Conservation (phyloP, 768 basidiomycete species). For the Leccinum variicolor region DNA sequence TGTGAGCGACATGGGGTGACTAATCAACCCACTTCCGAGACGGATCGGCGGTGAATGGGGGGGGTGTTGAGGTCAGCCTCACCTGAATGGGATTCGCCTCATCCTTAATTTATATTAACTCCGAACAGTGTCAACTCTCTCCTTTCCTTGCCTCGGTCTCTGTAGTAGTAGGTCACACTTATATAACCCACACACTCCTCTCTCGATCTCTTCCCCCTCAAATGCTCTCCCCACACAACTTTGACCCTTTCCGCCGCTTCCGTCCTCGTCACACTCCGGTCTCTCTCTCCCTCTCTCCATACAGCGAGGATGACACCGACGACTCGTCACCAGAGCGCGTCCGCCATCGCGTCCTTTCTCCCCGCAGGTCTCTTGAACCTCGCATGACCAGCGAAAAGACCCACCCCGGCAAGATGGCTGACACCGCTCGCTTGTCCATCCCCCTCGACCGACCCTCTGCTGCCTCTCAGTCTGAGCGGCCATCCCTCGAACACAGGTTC, state of each 20-base stretch:
- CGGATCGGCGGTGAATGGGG: background rate
- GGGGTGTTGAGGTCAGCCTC: conserved; percentile 12
- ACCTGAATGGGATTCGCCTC: conserved; percentile 11
- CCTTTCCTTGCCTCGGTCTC: conserved; percentile 5
- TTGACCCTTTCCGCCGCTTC: conserved; percentile 24
- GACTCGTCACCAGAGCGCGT: conserved; percentile 15
- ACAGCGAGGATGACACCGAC: conserved; percentile 26
- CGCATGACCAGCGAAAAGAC: background rate
- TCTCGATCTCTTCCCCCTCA: background rate
- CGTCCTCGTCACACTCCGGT: conserved; percentile 12
- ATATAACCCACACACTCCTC: conserved; percentile 6
- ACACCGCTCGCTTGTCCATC: background rate
- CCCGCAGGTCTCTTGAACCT: conserved; percentile 3
- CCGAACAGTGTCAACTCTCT: background rate
- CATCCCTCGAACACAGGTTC: conserved; percentile 11
- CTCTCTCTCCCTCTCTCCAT: background rate
- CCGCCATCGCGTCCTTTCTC: background rate
- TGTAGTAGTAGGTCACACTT: background rate
- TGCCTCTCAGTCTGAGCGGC: background rate
- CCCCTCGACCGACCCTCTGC: background rate
- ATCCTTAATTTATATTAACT: background rate
- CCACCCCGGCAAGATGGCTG: background rate
- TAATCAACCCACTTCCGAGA: background rate
- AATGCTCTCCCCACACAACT: conserved; percentile 1
- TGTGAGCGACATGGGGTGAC: conserved; percentile 15